Evolutionary conservation across 139 green algal genomes (phyloP), one percentile per base, ranked within the genome.

Genomic region (Dunaliella sp.): DNA sequence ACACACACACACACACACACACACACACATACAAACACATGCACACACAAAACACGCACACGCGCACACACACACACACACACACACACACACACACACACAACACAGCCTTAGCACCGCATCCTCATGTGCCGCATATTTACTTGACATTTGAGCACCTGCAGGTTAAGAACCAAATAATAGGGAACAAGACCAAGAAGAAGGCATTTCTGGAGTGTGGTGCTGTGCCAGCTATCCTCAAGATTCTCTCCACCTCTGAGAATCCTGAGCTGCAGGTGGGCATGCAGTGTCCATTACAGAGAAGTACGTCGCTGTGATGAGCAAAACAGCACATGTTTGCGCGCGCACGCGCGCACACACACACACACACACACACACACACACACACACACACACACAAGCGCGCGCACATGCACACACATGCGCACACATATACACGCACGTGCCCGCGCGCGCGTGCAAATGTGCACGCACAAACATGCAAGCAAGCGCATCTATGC

Each of bases 181-280:
- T 81, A 21, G 82, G 82, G 0, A 88, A 34, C 38, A 88, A 88
- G 48, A 16, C 33, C 1, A 86, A 86, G 32, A 88, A 88, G 73
- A 28, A 26, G 2, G 74, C 28, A 1, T 88, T 83, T n/a, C 22
- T 88, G 1, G 75, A 33, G 37, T 73, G 58, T 16, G 85, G 85
- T 7, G 86, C 81, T 0, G 65, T 88, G 22, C 37, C 57, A 28
- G 12, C 38, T 12, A 73, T 86, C 16, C 30, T 86, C 1, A 74
- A 79, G 3, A 34, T 88, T 3, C 81, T 88, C 1, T 30, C n/a
- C 36, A 28, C 38, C 24, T 36, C 78, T 33, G 16, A 7, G 16
- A 65, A 65, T 65, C 48, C 48, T 26, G 48, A 65, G 48, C 48
- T 65, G 48, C 48, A 65, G 48, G 48, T 65, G 48, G 48, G 48